These are phyloP conservation scores for Penicillium sp. DNA, from an alignment of 2,329 filamentous ascomycete species.

Conservation along the genomic window DNA sequence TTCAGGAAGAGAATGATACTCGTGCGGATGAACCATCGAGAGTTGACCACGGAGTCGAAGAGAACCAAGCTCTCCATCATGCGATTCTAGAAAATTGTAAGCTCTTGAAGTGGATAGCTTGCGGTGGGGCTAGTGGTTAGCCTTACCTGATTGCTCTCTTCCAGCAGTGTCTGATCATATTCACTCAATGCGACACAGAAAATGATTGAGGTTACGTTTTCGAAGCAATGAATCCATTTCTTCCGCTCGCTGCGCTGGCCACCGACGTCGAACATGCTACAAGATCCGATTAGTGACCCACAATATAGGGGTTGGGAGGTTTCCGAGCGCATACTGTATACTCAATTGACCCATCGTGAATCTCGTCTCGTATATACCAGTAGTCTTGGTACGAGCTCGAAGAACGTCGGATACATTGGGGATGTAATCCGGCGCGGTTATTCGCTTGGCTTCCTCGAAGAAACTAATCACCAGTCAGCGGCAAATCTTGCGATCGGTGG, in stretches of 20 bases:
- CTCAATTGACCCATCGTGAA: conserved; percentile 99
- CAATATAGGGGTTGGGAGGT: not conserved
- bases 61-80: conserved; percentile 99
- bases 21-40: conserved; percentile 97
- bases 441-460: conserved; percentile 89
- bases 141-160: conserved; percentile 93
- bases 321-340: conserved; percentile 79
- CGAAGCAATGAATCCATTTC: conserved; percentile 99
- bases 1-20: conserved; percentile 99
- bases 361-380: conserved; percentile 97
- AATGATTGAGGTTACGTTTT: conserved; percentile 99
- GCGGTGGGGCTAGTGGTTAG: not conserved
- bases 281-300: conserved; percentile 26
- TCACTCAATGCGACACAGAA: conserved; percentile 98
- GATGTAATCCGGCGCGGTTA: conserved; percentile 83
- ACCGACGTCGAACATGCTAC: conserved; percentile 98
- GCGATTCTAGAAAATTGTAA: conserved; percentile 73
- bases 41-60: conserved; percentile 98
- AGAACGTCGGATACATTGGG: conserved; percentile 95
- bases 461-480: conserved; percentile 67
- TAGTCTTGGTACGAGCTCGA: conserved; percentile 95
- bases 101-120: not conserved
- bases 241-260: conserved; percentile 97
- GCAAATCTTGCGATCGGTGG: conserved; percentile 1
- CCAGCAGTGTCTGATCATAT: conserved; percentile 95